Conservation (phyloP, 306 rosid species). For the Delonix regia region DNA sequence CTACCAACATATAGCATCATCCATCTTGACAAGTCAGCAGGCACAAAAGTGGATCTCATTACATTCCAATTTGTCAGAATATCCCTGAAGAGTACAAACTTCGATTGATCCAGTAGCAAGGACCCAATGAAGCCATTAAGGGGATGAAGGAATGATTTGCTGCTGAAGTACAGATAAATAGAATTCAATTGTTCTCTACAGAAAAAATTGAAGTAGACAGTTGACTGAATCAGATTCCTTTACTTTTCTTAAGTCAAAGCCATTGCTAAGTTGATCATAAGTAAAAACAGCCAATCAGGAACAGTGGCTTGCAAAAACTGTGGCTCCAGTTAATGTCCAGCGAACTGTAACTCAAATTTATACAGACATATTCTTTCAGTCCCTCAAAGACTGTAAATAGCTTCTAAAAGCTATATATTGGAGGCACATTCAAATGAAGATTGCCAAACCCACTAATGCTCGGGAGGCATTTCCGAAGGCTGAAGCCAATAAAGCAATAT, state of each 20-base stretch:
- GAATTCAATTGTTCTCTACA: background rate
- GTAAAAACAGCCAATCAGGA: background rate
- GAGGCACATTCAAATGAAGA: conserved; percentile 38
- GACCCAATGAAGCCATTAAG: background rate
- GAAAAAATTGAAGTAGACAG: conserved; percentile 19
- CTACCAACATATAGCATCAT: conserved; percentile 20
- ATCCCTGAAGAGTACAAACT: background rate
- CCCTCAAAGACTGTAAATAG: background rate
- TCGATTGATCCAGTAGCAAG: conserved; percentile 14
- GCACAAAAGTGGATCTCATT: background rate
- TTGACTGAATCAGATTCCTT: conserved; percentile 18
- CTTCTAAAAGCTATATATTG: conserved; percentile 27
- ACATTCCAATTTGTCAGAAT: conserved; percentile 1
- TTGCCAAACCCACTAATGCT: conserved; percentile 39
- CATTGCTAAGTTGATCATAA: background rate
- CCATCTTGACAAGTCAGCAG: background rate
- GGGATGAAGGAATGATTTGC: conserved; percentile 5
- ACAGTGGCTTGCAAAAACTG: conserved; percentile 5
- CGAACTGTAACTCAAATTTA: conserved; percentile 16
- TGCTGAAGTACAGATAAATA: background rate
- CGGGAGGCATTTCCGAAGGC: background rate
- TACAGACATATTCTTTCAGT: background rate
- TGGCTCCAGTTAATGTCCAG: background rate
- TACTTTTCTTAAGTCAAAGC: background rate
- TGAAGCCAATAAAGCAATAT: conserved; percentile 44